These are phyloP conservation scores for Nannizziopsis barbatae DNA, from an alignment of 2,329 filamentous ascomycete species.

Conservation along the genomic window DNA sequence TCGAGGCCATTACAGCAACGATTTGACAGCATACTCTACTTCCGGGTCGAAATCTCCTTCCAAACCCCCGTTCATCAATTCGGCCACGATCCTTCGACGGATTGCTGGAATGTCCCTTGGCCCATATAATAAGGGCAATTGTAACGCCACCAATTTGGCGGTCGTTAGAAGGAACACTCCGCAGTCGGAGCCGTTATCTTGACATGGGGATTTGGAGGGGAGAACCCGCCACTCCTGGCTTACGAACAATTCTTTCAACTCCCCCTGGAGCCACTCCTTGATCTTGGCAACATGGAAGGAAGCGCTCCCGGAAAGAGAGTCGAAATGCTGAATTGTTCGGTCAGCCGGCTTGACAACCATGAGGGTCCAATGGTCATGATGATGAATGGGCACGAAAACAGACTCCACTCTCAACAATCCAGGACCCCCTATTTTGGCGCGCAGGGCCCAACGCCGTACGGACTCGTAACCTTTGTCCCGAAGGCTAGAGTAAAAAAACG, in stretches of 20 bases:
- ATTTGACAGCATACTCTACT: slow-evolving; percentile 13
- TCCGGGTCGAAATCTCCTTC: slow-evolving; percentile 30
- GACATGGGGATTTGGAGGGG: slow-evolving; percentile 32
- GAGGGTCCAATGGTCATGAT: slow-evolving; percentile 39
- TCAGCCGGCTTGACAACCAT: slow-evolving; percentile 35
- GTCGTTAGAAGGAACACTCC: slow-evolving; percentile 42
- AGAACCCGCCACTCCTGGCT: slow-evolving; percentile 37
- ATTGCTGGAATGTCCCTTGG: slow-evolving; percentile 32
- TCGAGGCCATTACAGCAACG: slow-evolving; percentile 14
- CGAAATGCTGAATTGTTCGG: slow-evolving; percentile 39
- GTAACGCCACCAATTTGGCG: slow-evolving; percentile 38
- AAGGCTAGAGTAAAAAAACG: slow-evolving; percentile 37
- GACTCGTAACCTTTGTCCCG: slow-evolving; percentile 32
- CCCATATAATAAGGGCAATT: slow-evolving; percentile 33
- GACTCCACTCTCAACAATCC: slow-evolving; percentile 36
- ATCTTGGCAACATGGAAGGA: slow-evolving; percentile 25
- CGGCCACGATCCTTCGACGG: slow-evolving; percentile 38
- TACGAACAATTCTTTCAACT: slow-evolving; percentile 32
- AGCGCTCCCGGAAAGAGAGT: slow-evolving; percentile 33
- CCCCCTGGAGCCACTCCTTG: slow-evolving; percentile 34
- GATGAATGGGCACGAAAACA: slow-evolving; percentile 40
- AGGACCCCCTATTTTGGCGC: slow-evolving; percentile 39
- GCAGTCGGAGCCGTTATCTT: slow-evolving; percentile 40
- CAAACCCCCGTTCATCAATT: slow-evolving; percentile 37
- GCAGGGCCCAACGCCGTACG: slow-evolving; percentile 35